These are phyloP conservation scores for Hericium coralloides DNA, from an alignment of 768 basidiomycete genomes.

Conservation along the genomic window DNA sequence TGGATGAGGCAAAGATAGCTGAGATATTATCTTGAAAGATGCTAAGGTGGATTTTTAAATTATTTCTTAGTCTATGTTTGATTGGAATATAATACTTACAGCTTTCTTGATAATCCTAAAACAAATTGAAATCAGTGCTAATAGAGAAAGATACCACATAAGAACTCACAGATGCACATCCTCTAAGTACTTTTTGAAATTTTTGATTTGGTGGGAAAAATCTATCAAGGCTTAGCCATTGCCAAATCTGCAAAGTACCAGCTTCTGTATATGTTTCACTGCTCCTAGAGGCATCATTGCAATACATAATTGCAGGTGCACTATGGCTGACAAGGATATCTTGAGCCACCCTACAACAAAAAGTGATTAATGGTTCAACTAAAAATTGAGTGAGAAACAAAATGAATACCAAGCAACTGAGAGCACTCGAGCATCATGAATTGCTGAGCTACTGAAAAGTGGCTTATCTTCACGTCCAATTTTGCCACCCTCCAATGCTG, in stretches of 20 bases:
- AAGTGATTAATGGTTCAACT: background rate
- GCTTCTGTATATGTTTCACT: background rate
- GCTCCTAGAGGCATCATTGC: background rate
- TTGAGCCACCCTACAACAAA: constrained; percentile 2
- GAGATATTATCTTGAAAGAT: constrained; percentile 57
- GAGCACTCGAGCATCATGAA: constrained; percentile 58
- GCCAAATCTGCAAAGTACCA: constrained; percentile 44
- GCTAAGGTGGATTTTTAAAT: constrained; percentile 32
- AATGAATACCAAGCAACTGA: constrained; percentile 51
- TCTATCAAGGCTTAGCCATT: constrained; percentile 56
- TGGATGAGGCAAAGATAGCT: constrained; percentile 33
- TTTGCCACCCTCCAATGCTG: constrained; percentile 26
- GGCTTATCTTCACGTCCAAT: constrained; percentile 66
- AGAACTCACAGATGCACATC: constrained; percentile 49
- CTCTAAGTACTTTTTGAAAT: constrained; percentile 22
- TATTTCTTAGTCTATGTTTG: background rate
- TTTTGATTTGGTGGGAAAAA: constrained; percentile 47
- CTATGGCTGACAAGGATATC: constrained; percentile 40
- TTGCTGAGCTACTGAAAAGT: constrained; percentile 54
- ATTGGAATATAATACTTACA: constrained; percentile 32
- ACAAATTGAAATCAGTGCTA: background rate
- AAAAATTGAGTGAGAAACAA: background rate
- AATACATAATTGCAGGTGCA: constrained; percentile 40
- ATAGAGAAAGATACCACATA: background rate
- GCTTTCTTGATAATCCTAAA: constrained; percentile 70